phyloP scores from a whole-genome alignment of 139 green algal genomes.

The Tetradesmus lagerheimii region DNA sequence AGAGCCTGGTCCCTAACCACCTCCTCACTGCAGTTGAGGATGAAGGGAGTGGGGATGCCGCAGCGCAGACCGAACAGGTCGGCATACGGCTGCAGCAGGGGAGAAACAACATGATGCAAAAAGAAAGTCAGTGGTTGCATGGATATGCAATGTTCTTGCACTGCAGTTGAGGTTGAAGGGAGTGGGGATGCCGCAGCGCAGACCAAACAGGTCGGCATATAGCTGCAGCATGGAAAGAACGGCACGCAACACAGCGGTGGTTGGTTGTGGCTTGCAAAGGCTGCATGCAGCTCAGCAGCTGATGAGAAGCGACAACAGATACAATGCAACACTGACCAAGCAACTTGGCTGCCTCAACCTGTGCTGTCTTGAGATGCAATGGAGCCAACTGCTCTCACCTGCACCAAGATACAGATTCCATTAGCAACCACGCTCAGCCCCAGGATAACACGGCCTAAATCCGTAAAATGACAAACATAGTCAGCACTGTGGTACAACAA shows the following conservation, averaged over 20 bases:
- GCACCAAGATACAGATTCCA: neutral
- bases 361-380: neutral
- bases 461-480: too few relatives aligned
- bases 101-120: neutral
- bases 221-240: slow-evolving; percentile 68
- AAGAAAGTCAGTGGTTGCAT: neutral
- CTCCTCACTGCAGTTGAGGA: slow-evolving; percentile 92
- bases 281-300: too few relatives aligned
- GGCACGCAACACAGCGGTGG: too few relatives aligned
- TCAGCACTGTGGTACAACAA: too few relatives aligned
- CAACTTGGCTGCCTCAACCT: too few relatives aligned
- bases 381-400: neutral
- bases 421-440: neutral
- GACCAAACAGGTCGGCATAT: slow-evolving; percentile 71
- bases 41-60: slow-evolving; percentile 71
- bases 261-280: too few relatives aligned
- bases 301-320: too few relatives aligned
- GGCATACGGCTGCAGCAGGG: slow-evolving; percentile 74
- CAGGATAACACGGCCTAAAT: too few relatives aligned
- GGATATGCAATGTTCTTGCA: neutral
- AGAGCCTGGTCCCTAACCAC: slow-evolving; percentile 85
- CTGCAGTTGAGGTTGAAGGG: slow-evolving; percentile 90
- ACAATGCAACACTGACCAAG: too few relatives aligned
- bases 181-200: slow-evolving; percentile 64
- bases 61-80: slow-evolving; percentile 69